Base-by-base conservation (phyloP, 495 filamentous ascomycete species). In the Podospora pseudopauciseta region DNA sequence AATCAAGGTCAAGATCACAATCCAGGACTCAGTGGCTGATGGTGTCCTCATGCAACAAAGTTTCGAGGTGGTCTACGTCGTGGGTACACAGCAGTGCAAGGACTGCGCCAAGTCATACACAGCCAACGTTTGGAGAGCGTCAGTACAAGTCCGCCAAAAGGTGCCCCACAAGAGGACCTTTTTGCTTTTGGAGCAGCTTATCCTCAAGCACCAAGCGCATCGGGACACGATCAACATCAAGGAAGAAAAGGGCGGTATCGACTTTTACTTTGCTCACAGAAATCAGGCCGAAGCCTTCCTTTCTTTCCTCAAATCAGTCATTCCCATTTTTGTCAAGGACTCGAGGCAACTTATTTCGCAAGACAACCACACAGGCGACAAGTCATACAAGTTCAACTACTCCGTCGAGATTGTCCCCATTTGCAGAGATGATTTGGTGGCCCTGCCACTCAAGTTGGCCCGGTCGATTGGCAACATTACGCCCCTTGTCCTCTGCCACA, bases 111-210 rank as follows among this genome's bases (percentile, higher is more conserved):
- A 97, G 81, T 92, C 89, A n/a, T 98, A 90, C 75, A 98, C 94
- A 9, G 91, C 91, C 69, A 94, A 98, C 79, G 93, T 92, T 19
- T 83, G 81, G 81, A 70, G 75, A 5, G 76, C 76, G 7, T 55
- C 69, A 32, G 76, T 97, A 5, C 96, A 98, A 79, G 90, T 98
- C 23, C 92, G 96, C 49, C 96, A 99, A 80, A 96, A 97, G 76
- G 96, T 99, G 27, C 87, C 91, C 0, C 96, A 99, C 79, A 99
- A 99, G 84, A 86, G 96, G 69, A 98, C 95, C 5, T 98, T 99
- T 81, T 81, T 98, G 7, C 96, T 92, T 79, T 90, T 99, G 18
- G 96, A 99, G 73, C 96, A 99, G 80, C 83, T 98, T 28, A 97
- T 99, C 76, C 82, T 99, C 32, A 97, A 96, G 80, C 90, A 97